phyloP scores from a whole-genome alignment of 306 rosid genomes.

The Cercis canadensis region DNA sequence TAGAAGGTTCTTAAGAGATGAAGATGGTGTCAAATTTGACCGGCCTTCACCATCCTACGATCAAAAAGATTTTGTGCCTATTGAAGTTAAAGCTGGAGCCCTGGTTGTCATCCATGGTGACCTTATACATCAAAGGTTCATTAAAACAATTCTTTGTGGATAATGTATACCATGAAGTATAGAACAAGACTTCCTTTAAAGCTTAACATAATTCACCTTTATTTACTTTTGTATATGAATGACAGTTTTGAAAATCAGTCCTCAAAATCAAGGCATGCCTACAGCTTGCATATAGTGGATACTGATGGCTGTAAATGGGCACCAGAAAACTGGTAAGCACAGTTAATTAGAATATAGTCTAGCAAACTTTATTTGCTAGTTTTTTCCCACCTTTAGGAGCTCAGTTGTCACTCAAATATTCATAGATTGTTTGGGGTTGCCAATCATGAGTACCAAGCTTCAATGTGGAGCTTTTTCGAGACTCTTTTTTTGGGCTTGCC shows the following conservation, averaged over 20 bases:
- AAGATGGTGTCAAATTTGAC: conserved; percentile 80
- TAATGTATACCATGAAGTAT: background rate
- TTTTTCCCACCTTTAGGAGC: background rate
- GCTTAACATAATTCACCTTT: background rate
- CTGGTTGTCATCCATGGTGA: conserved; percentile 66
- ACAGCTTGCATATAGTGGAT: conserved; percentile 64
- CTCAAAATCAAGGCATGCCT: conserved; percentile 67
- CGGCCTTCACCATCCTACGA: conserved; percentile 74
- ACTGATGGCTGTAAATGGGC: conserved; percentile 52
- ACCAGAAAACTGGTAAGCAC: conserved; percentile 22
- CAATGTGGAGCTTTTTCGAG: too few species aligned
- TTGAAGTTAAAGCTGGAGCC: conserved; percentile 75
- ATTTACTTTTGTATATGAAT: conserved; percentile 5
- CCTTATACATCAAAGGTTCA: conserved; percentile 69
- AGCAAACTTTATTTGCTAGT: background rate
- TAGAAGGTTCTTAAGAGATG: conserved; percentile 81
- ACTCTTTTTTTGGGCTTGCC: too few species aligned
- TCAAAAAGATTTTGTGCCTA: conserved; percentile 79
- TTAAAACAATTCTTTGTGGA: conserved; percentile 2
- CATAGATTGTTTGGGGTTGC: too few species aligned
- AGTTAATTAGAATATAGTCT: background rate
- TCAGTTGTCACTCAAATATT: background rate
- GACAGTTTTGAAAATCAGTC: conserved; percentile 66
- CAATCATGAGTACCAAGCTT: too few species aligned
- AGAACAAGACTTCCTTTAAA: background rate